phyloP scores from a whole-genome alignment of 306 rosid species.

The Datisca glomerata region DNA sequence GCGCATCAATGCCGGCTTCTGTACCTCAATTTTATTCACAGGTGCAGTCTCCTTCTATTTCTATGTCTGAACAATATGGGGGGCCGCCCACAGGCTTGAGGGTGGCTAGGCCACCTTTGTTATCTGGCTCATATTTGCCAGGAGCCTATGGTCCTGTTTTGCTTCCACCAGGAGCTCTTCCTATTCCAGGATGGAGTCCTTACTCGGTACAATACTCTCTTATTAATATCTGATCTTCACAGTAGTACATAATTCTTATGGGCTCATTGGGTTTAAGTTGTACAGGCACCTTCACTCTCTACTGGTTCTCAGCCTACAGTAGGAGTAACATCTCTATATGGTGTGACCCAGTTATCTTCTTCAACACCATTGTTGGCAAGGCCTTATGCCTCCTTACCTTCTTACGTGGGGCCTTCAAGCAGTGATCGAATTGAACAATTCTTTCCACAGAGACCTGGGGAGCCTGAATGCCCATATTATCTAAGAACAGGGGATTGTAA shows the following conservation, averaged over 20 bases:
- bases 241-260: no score
- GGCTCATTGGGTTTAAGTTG: no score
- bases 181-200: conserved; percentile 67
- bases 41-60: conserved; percentile 83
- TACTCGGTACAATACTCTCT: conserved; percentile 61
- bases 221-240: no score
- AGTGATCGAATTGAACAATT: conserved; percentile 36
- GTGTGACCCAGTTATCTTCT: conserved; percentile 61
- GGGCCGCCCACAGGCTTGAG: conserved; percentile 59
- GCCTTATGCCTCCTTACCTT: conserved; percentile 46
- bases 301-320: conserved; percentile 74
- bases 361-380: conserved; percentile 56
- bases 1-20: conserved; percentile 51
- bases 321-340: conserved; percentile 62
- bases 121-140: conserved; percentile 74
- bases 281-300: conserved; percentile 68
- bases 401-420: conserved; percentile 35
- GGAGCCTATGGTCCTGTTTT: conserved; percentile 80
- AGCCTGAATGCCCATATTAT: conserved; percentile 69
- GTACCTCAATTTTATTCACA: conserved; percentile 87
- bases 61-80: conserved; percentile 61
- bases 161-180: conserved; percentile 72
- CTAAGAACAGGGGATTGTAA: conserved; percentile 86
- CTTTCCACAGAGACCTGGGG: conserved; percentile 85
- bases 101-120: conserved; percentile 67